Evolutionary conservation across 768 basidiomycete genomes (phyloP).

Genomic region (Nidularia pulvinata): DNA sequence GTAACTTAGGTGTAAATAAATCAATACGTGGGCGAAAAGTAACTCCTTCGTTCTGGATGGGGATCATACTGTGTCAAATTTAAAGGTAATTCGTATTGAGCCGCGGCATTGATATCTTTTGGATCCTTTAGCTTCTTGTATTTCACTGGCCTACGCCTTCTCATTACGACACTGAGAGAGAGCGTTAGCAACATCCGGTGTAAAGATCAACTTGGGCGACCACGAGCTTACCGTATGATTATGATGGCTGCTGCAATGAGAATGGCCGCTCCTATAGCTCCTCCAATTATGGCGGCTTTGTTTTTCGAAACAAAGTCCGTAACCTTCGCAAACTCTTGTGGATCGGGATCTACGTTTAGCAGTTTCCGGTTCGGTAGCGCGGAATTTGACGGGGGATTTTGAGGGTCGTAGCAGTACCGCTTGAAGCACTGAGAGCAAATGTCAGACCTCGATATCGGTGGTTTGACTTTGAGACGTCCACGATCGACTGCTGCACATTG

Average conservation of each 20-base stretch:
- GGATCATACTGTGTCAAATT: neutral
- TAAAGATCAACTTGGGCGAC: too few relatives aligned
- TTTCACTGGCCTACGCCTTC: neutral
- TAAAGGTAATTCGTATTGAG: neutral
- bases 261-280: neutral
- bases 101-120: neutral
- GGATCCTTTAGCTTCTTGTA: neutral
- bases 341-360: neutral
- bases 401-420: conserved; percentile 30
- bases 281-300: neutral
- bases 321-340: neutral
- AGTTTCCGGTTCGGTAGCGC: neutral
- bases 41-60: too few relatives aligned
- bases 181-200: too few relatives aligned
- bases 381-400: conserved; percentile 8
- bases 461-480: conserved; percentile 17
- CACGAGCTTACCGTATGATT: too few relatives aligned
- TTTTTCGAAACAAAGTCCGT: neutral
- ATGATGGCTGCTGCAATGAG: neutral
- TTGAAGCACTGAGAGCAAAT: conserved; percentile 22
- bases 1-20: too few relatives aligned
- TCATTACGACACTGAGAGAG: neutral
- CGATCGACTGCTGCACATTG: conserved; percentile 18
- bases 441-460: conserved; percentile 16
- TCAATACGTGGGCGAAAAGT: too few relatives aligned